A percentile compares a stretch with the other conserved stretches of the same genome.
phyloP scores from a whole-genome alignment of 73 alveolate species.

The Paramecium caudatum region DNA sequence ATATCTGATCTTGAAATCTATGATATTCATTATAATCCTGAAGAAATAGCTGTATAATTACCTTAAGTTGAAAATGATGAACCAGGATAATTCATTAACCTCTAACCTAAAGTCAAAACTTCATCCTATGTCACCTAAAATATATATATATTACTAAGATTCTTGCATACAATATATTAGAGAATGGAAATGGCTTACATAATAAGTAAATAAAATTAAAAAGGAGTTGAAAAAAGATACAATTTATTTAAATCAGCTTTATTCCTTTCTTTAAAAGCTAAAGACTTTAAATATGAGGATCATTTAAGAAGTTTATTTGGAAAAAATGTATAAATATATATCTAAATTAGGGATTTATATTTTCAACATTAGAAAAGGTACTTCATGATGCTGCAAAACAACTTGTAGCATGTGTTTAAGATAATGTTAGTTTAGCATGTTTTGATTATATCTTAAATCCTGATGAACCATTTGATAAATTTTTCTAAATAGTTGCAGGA shows the following conservation, averaged over 20 bases:
- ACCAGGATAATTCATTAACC: not conserved
- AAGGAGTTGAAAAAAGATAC: conserved; percentile 52
- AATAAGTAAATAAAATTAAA: not conserved
- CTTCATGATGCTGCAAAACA: conserved; percentile 61
- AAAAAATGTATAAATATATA: not conserved
- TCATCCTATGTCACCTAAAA: not conserved
- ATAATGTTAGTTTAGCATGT: not conserved
- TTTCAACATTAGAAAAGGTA: conserved; percentile 49
- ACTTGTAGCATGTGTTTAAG: conserved; percentile 2
- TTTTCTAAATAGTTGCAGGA: conserved; percentile 13
- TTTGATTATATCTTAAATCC: not conserved
- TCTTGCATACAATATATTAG: conserved; percentile 19
- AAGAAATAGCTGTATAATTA: not conserved
- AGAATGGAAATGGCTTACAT: conserved; percentile 60
- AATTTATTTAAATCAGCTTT: conserved; percentile 53
- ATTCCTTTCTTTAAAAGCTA: conserved; percentile 34
- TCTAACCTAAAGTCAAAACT: not conserved
- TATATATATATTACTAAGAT: conserved; percentile 33
- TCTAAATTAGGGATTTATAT: conserved; percentile 39
- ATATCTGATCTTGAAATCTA: conserved; percentile 13
- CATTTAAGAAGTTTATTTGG: conserved; percentile 62
- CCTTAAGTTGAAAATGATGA: conserved; percentile 18
- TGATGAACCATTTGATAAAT: conserved; percentile 4
- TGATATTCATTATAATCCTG: conserved; percentile 60
- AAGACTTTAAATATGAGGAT: conserved; percentile 66